A percentile compares a stretch with the other conserved stretches of the same genome.
Evolutionary conservation across 257 asterid genomes (phyloP).

Genomic region (Salvia miltiorrhiza): DNA sequence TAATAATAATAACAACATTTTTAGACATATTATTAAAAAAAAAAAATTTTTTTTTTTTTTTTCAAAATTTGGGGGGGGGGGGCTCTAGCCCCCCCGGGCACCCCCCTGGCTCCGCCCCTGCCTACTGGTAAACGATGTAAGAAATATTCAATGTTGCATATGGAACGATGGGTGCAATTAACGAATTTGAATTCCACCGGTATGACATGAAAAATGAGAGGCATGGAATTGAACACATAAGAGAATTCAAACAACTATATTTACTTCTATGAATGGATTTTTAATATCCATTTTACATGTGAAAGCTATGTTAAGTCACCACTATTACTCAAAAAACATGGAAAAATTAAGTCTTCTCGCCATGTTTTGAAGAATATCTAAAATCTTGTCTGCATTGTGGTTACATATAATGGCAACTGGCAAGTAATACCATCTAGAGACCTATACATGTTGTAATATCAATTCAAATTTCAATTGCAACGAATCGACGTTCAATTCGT

Average conservation of each 20-base stretch:
- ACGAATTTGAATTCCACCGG: background rate
- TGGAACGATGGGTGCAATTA: background rate
- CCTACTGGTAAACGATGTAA: background rate
- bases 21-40: too few relatives aligned
- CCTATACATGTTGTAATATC: background rate
- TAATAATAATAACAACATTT: too few relatives aligned
- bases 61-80: too few relatives aligned
- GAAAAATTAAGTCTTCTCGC: background rate
- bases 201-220: background rate
- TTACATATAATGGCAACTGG: background rate
- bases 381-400: background rate
- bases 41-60: too few relatives aligned
- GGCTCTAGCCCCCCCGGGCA: too few relatives aligned
- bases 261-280: background rate
- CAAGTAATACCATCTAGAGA: background rate
- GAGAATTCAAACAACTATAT: background rate
- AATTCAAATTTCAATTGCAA: background rate
- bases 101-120: too few relatives aligned
- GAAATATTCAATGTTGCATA: background rate
- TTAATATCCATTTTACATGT: background rate
- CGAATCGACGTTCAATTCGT: background rate
- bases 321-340: background rate
- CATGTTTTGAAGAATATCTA: background rate
- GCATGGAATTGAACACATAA: background rate
- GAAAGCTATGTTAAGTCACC: background rate